Percentiles rank a stretch among this genome's conserved stretches.
Evolutionary conservation across 2,329 filamentous ascomycete species (phyloP).

Genomic region (Fusarium sp.): DNA sequence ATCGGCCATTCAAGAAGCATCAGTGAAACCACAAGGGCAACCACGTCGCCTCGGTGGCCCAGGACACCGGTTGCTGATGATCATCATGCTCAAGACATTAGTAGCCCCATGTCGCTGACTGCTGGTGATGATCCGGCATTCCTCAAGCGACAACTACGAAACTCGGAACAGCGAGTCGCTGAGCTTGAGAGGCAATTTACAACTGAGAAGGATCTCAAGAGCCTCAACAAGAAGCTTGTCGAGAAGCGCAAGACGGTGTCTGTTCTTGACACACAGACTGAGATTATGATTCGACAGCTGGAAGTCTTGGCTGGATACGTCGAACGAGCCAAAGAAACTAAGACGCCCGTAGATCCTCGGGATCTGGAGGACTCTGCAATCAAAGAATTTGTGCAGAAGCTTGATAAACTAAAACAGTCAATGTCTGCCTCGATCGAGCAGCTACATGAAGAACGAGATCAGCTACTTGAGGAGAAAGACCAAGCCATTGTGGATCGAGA

Average conservation of each 20-base stretch:
- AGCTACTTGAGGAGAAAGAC: constrained; percentile 85
- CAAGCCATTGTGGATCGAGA: constrained; percentile 87
- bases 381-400: constrained; percentile 85
- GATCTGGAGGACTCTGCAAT: constrained; percentile 90
- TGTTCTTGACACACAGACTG: constrained; percentile 90
- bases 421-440: constrained; percentile 69
- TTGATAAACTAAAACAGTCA: constrained; percentile 69
- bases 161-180: constrained; percentile 83
- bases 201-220: constrained; percentile 73
- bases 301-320: constrained; percentile 91
- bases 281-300: constrained; percentile 93
- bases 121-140: constrained; percentile 73
- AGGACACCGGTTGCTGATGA: constrained; percentile 73
- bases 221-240: constrained; percentile 85
- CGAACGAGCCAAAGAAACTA: constrained; percentile 84
- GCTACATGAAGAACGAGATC: constrained; percentile 77
- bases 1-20: constrained; percentile 69
- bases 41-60: constrained; percentile 75
- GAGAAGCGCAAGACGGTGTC: constrained; percentile 98
- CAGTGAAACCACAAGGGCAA: constrained; percentile 73
- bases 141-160: constrained; percentile 80
- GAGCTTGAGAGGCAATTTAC: constrained; percentile 85
- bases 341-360: constrained; percentile 80
- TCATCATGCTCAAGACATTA: constrained; percentile 68
- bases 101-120: constrained; percentile 75